Percentiles rank a stretch among this genome's conserved stretches.
These are phyloP conservation scores for Eutrema yunnanense DNA, from an alignment of 345 rosid genomes.

Conservation along the genomic window DNA sequence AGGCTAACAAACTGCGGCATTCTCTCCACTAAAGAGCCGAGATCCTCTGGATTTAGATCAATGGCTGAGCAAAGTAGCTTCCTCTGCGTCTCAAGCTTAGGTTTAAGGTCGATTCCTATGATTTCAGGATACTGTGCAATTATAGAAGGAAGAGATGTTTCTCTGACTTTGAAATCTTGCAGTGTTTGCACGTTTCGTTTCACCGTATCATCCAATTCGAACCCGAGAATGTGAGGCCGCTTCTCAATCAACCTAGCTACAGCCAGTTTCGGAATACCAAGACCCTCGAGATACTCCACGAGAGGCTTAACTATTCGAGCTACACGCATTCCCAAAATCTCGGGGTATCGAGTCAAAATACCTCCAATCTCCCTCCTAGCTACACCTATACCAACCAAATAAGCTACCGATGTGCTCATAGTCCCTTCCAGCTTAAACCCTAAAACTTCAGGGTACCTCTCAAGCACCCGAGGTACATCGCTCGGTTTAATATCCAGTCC, in stretches of 20 bases:
- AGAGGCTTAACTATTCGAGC: conserved; percentile 84
- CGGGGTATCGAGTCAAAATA: conserved; percentile 70
- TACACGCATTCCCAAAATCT: conserved; percentile 86
- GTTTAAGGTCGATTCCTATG: conserved; percentile 57
- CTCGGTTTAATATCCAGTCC: conserved; percentile 83
- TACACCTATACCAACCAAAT: conserved; percentile 80
- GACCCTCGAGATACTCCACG: conserved; percentile 67
- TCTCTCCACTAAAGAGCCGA: conserved; percentile 63
- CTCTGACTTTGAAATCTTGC: conserved; percentile 53
- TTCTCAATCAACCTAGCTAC: conserved; percentile 86
- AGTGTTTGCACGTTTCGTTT: conserved; percentile 59
- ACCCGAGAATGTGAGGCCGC: conserved; percentile 74
- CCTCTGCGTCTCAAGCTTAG: conserved; percentile 57
- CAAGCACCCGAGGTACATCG: conserved; percentile 81
- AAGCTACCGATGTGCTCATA: conserved; percentile 94
- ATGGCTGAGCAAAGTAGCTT: conserved; percentile 47
- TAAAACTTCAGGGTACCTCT: conserved; percentile 78
- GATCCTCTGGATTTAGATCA: conserved; percentile 49
- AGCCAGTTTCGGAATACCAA: conserved; percentile 77
- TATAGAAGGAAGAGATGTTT: conserved; percentile 54
- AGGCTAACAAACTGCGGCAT: conserved; percentile 87
- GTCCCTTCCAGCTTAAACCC: conserved; percentile 97
- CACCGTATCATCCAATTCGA: conserved; percentile 56
- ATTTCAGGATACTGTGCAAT: conserved; percentile 92
- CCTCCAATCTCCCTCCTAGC: conserved; percentile 87